Conservation (phyloP, 2,329 filamentous ascomycete species). For the Aureobasidium sp. region DNA sequence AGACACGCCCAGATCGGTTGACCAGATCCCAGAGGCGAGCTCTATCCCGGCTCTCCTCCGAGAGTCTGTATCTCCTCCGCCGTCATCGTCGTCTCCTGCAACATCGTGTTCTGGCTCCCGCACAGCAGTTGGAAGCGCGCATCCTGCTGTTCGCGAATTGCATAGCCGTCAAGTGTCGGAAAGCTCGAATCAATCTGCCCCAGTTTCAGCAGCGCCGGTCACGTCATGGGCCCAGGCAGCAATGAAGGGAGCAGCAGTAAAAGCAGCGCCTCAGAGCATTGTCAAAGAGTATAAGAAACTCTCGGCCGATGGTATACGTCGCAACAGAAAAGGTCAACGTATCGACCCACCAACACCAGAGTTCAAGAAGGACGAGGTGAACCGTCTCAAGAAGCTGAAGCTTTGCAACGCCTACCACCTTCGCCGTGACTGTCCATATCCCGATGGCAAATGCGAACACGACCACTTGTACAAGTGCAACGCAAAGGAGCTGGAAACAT, state of each 20-base stretch:
- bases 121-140: not conserved
- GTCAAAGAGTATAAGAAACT: constrained; percentile 6
- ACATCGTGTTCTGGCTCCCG: constrained; percentile 1
- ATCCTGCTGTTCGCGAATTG: not conserved
- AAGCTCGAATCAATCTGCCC: not conserved
- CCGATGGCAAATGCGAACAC: constrained; percentile 48
- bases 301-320: constrained; percentile 38
- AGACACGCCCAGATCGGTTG: constrained; percentile 20
- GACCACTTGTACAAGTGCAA: constrained; percentile 44
- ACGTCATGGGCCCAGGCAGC: constrained; percentile 9
- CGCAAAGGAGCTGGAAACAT: constrained; percentile 46
- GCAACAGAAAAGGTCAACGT: constrained; percentile 54
- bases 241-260: constrained; percentile 10
- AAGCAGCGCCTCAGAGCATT: not conserved
- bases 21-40: not conserved
- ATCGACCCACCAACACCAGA: constrained; percentile 45
- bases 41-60: not conserved
- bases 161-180: not conserved
- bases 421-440: constrained; percentile 50
- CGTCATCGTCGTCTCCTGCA: not conserved
- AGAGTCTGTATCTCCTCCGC: not conserved
- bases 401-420: constrained; percentile 57
- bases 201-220: not conserved
- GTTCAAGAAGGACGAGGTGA: constrained; percentile 50
- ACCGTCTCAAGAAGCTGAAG: constrained; percentile 55